Evolutionary conservation across 2,329 filamentous ascomycete genomes (phyloP).

Genomic region (Dactylellina haptotyla): DNA sequence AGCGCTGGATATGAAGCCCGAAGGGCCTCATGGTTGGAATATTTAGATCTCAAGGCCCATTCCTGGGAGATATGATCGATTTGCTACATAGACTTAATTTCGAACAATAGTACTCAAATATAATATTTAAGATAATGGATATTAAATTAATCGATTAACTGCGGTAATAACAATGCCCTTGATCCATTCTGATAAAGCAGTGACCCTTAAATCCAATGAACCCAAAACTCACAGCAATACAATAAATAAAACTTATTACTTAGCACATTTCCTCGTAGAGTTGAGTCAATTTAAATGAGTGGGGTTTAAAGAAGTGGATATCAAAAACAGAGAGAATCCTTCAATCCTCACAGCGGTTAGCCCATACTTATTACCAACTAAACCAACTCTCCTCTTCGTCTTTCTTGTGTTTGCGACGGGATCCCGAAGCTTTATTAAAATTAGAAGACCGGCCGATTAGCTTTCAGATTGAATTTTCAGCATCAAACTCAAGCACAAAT

Average conservation of each 20-base stretch:
- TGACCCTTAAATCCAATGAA: too few relatives aligned
- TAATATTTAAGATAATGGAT: too few relatives aligned
- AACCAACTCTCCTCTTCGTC: constrained; percentile 19
- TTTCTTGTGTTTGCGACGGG: constrained; percentile 13
- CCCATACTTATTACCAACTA: constrained; percentile 14
- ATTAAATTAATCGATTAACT: too few relatives aligned
- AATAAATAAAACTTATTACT: neutral
- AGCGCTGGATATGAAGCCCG: neutral
- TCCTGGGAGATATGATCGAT: too few relatives aligned
- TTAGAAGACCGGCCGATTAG: neutral
- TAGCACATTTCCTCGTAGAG: neutral
- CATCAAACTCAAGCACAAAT: neutral
- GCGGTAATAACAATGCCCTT: too few relatives aligned
- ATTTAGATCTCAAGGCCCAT: too few relatives aligned
- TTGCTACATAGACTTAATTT: too few relatives aligned
- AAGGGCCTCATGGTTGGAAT: neutral
- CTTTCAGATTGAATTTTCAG: neutral
- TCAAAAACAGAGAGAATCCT: neutral
- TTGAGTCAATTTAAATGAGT: neutral
- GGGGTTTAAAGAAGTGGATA: neutral
- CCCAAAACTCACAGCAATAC: too few relatives aligned
- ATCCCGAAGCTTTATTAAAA: constrained; percentile 1
- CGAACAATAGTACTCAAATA: too few relatives aligned
- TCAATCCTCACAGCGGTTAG: neutral
- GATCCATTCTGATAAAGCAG: too few relatives aligned